Percentiles rank a stretch among this genome's conserved stretches.
These are phyloP conservation scores for Aphanomyces cochlioides DNA, from an alignment of 352 stramenopile genomes.

Conservation along the genomic window DNA sequence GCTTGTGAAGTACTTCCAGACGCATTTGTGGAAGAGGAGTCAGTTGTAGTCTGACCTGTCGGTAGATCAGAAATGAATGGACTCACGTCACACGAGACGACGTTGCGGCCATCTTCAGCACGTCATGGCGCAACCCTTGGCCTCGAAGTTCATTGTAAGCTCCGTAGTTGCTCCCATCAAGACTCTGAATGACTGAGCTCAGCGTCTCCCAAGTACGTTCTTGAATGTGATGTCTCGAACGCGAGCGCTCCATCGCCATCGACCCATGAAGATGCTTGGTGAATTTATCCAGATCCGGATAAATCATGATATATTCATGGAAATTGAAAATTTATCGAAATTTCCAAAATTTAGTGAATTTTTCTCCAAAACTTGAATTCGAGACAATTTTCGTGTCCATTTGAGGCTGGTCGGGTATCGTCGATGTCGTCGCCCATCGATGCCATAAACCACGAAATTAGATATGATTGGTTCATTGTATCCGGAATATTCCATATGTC, in stretches of 20 bases:
- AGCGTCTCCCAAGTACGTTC: conserved; percentile 44
- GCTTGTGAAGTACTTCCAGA: conserved; percentile 93
- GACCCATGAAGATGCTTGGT: conserved; percentile 2
- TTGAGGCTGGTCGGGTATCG: no score
- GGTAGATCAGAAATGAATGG: conserved; percentile 97
- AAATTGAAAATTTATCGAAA: no score
- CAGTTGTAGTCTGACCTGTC: conserved; percentile 89
- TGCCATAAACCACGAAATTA: no score
- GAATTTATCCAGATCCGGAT: no score
- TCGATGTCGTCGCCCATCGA: no score
- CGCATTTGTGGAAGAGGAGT: conserved; percentile 91
- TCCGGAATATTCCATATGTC: no score
- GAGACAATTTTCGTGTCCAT: no score
- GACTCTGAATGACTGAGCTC: conserved; percentile 43
- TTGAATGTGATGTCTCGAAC: background rate
- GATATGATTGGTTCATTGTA: no score
- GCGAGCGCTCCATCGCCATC: conserved; percentile 2
- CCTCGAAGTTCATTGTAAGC: conserved; percentile 77
- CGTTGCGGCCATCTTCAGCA: conserved; percentile 91
- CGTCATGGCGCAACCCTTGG: conserved; percentile 46
- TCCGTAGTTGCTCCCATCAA: conserved; percentile 81
- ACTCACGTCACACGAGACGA: conserved; percentile 90
- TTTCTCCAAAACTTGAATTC: no score
- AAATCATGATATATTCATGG: no score
- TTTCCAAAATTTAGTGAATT: no score